A percentile compares a stretch with the other conserved stretches of the same genome.
phyloP scores from a whole-genome alignment of 139 green algal species.

The Coelastrella sp. region DNA sequence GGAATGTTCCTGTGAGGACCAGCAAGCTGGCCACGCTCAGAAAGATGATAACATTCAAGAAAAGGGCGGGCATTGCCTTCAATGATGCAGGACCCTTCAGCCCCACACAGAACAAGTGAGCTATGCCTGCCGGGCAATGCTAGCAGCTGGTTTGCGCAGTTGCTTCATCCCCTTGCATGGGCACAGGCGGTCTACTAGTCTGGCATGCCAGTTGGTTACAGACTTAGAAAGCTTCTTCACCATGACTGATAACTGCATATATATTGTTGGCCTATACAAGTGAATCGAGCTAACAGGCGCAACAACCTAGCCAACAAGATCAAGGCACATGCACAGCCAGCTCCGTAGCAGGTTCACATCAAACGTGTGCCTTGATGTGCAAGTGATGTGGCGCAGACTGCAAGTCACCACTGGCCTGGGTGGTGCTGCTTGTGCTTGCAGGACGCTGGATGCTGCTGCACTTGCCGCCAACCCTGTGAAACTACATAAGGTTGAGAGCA shows the following conservation, averaged over 20 bases:
- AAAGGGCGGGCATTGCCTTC: neutral
- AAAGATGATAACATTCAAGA: neutral
- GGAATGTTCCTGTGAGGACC: neutral
- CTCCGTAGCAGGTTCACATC: neutral
- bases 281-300: too few relatives aligned
- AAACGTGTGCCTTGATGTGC: too few relatives aligned
- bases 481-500: slow-evolving; percentile 38
- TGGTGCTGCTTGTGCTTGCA: neutral
- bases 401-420: neutral
- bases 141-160: neutral
- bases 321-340: neutral
- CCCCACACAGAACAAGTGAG: neutral
- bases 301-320: too few relatives aligned
- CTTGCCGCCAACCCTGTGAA: slow-evolving; percentile 7
- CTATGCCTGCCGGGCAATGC: neutral
- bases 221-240: neutral
- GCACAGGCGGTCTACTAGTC: neutral
- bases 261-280: too few relatives aligned
- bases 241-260: too few relatives aligned
- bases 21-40: neutral
- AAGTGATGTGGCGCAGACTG: neutral
- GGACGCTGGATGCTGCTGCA: slow-evolving; percentile 20
- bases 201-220: neutral
- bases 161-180: neutral
- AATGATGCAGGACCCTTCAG: neutral